phyloP scores from a whole-genome alignment of 495 filamentous ascomycete genomes.

The Trichoderma virens region DNA sequence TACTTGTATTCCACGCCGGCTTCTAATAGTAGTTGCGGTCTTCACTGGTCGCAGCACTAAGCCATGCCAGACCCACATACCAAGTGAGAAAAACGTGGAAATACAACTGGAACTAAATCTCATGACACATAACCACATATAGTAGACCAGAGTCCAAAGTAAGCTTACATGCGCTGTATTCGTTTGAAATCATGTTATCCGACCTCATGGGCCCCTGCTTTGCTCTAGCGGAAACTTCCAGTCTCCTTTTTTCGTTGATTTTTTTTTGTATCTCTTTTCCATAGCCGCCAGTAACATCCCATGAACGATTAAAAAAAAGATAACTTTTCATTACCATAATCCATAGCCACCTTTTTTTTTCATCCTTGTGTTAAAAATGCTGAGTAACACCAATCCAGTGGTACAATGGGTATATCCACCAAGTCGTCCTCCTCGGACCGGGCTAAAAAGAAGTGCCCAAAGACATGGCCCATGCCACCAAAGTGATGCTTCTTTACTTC shows the following conservation, averaged over 20 bases:
- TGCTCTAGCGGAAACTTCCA: neutral
- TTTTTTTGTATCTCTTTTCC: neutral
- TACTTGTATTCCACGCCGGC: too few species aligned
- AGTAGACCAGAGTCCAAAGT: neutral
- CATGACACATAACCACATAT: neutral
- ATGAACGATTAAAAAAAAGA: neutral
- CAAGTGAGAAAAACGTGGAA: too few species aligned
- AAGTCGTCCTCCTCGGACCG: neutral
- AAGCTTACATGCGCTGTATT: neutral
- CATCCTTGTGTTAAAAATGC: neutral
- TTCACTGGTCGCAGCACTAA: too few species aligned
- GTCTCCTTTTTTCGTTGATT: neutral
- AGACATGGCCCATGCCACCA: neutral
- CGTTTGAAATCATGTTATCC: neutral
- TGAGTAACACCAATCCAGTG: neutral
- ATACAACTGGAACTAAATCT: too few species aligned
- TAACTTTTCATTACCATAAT: constrained; percentile 1
- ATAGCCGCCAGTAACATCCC: neutral
- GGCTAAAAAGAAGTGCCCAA: neutral
- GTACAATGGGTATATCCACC: constrained; percentile 7
- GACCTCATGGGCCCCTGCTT: neutral
- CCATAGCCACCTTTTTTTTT: neutral
- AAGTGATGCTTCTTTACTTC: neutral
- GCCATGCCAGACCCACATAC: too few species aligned
- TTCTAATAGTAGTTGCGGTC: too few species aligned